Base-by-base conservation (phyloP, 2,329 filamentous ascomycete genomes). In the Calonectria naviculata region DNA sequence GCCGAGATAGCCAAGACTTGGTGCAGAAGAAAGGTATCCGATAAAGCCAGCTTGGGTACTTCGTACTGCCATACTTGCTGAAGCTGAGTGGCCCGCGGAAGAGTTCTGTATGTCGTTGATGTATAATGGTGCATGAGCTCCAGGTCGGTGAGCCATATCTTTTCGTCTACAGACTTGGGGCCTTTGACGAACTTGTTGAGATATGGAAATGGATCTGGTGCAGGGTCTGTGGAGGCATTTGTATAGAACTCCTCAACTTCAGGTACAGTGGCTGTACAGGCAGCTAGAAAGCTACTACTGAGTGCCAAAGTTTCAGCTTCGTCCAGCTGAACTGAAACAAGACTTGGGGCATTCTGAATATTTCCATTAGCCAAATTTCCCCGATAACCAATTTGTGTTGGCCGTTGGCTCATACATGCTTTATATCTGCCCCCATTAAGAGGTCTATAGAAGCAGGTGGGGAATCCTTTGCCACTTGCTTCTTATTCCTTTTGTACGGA, bases 111-210 rank as follows among this genome's bases (percentile, higher is more conserved):
- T 12, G 56, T 61, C 4, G 38, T n/a, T 5, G 56, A 44, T 21
- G 56, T 44, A 36, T 44, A 61, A 4, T 61, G 56, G 38, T 61
- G 56, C 56, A 61, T 61, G 2, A 61, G 38, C 29, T 61, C 56
- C n/a, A 61, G 56, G 29, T 61, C 56, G 19, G 56, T 61, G 5
- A 61, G 13, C 56, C 56, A 61, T 4, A 38, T 9, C 17, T 42
- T 26, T 24, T 62, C 15, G 24, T 26, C 41, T n/a, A 44, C 41
- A 24, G 58, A 28, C 17, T 46, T 21, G 28, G 58, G 36, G 4
- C 34, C 17, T 1, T 38, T 46, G 4, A 41, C 46, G 38, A 62
- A 62, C 26, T 62, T 41, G 36, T 24, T 26, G 31, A 62, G 26
- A 17, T 62, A 62, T 4, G 58, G 58, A 42, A 46, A 62, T n/a